These are phyloP conservation scores for Coemansia asiatica DNA, from an alignment of 192 early-diverging fungal genomes.

Conservation along the genomic window DNA sequence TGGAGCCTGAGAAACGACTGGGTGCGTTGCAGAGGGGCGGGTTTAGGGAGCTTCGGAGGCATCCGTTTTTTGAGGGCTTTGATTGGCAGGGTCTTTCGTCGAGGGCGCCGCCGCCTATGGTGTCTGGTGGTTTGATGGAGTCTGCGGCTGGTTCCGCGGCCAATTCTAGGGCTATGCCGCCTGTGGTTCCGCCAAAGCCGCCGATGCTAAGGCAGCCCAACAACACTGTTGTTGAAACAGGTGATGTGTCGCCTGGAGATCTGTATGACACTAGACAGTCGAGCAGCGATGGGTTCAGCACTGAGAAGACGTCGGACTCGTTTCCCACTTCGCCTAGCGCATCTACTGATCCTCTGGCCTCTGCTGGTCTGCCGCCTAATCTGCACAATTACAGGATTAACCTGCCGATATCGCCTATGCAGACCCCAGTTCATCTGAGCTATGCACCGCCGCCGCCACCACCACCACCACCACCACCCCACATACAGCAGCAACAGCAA, in stretches of 20 bases:
- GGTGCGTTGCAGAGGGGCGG: slow-evolving; percentile 60
- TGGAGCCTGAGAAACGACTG: slow-evolving; percentile 63
- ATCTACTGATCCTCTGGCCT: slow-evolving; percentile 36
- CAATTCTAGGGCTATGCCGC: slow-evolving; percentile 11
- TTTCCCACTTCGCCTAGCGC: slow-evolving; percentile 31
- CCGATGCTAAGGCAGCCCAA: slow-evolving; percentile 32
- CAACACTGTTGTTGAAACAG: neutral
- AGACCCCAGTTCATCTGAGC: slow-evolving; percentile 33
- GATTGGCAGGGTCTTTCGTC: slow-evolving; percentile 61
- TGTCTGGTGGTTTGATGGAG: slow-evolving; percentile 10
- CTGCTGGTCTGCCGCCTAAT: slow-evolving; percentile 17
- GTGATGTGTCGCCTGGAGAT: neutral
- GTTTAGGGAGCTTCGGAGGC: slow-evolving; percentile 65
- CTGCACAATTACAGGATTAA: slow-evolving; percentile 27
- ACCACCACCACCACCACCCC: slow-evolving; percentile 29
- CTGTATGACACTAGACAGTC: slow-evolving; percentile 13
- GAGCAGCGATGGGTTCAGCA: slow-evolving; percentile 51
- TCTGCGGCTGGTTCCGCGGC: slow-evolving; percentile 1
- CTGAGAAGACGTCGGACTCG: slow-evolving; percentile 41
- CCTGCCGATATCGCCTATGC: slow-evolving; percentile 37
- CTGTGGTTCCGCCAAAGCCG: slow-evolving; percentile 48
- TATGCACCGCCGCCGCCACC: slow-evolving; percentile 9
- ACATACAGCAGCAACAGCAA: slow-evolving; percentile 8
- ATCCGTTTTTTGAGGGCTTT: slow-evolving; percentile 82
- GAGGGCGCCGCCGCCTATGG: slow-evolving; percentile 44